Base-by-base conservation (phyloP, 2,329 filamentous ascomycete species). In the Alternaria sp. region DNA sequence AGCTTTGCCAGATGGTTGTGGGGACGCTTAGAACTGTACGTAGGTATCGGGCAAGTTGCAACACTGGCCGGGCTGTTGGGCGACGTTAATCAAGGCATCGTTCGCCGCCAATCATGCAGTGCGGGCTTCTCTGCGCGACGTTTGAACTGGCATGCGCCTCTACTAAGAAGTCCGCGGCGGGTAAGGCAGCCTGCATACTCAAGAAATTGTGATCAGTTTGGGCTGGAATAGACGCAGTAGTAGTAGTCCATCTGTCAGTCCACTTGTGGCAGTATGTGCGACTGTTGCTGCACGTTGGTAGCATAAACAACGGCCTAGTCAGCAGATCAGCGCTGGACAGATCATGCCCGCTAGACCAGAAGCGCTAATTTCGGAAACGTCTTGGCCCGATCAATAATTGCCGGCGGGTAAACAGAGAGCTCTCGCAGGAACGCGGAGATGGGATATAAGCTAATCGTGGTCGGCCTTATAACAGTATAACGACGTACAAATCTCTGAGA, bases 311-410 rank as follows among this genome's bases (percentile, higher is more conserved):
- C 32, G 11, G 43, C 32, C 43, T 48, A 49, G 53, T 48, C 43
- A 55, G 32, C 28, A 30, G 28, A 30, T 30, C 28, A 30, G 28
- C 28, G 28, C 9, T 30, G 28, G 9, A 30, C 28, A 40, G 41
- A 49, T 48, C 43, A 48, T 55, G 22, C n/a, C 43, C 44, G 22
- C 53, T 55, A 55, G 53, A 41, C 43, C 44, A 56, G 2, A 41
- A 38, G 44, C 53, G 43, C 53, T 56, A 40, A 44, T 49, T 11
- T 56, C 53, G 53, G 53, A 49, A 48, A 28, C 44, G 34, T 56
- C 53, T 41, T 56, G 44, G 44, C 44, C 53, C 53, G 53, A 32
- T 49, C 16, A 8, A 38, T 41, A 7, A 49, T 49, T 41, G 25
- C 22, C 53, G 44, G 53, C 34, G 34, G 53, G 32, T 49, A 38